Conservation (phyloP, 352 stramenopile species). For the Elongisporangium prolatum region DNA sequence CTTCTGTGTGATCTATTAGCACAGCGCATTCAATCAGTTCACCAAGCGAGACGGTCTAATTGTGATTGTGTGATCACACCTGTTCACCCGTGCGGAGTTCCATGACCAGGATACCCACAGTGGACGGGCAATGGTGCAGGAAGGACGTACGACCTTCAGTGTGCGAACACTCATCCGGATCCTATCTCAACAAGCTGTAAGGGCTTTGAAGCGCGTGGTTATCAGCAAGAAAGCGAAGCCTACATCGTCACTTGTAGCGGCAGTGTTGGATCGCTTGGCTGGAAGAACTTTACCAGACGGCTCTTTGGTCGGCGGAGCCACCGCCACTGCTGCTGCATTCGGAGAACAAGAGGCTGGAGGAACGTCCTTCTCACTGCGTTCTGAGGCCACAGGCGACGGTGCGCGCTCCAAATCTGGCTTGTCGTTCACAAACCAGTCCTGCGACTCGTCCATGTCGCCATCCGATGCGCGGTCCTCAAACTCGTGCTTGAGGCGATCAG, state of each 20-base stretch:
- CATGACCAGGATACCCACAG: slow-evolving; percentile 65
- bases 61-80: slow-evolving; percentile 7
- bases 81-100: slow-evolving; percentile 41
- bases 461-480: slow-evolving; percentile 62
- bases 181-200: slow-evolving; percentile 10
- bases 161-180: slow-evolving; percentile 27
- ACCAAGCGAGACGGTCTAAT: neutral
- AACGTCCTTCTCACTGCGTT: slow-evolving; percentile 13
- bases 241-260: slow-evolving; percentile 16
- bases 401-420: slow-evolving; percentile 23
- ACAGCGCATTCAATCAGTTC: neutral
- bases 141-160: slow-evolving; percentile 47
- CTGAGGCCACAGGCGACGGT: slow-evolving; percentile 23
- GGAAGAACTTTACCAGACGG: neutral
- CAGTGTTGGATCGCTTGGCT: slow-evolving; percentile 7
- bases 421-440: slow-evolving; percentile 86
- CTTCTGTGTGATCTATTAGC: slow-evolving; percentile 25
- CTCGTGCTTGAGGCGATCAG: slow-evolving; percentile 59
- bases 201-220: too few relatives aligned
- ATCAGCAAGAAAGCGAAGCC: neutral
- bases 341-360: neutral
- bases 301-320: neutral
- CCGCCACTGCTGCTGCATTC: neutral
- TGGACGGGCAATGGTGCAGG: slow-evolving; percentile 51
- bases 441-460: slow-evolving; percentile 42